phyloP scores from a whole-genome alignment of 495 filamentous ascomycete species.

The Hypoxylon perforatum region DNA sequence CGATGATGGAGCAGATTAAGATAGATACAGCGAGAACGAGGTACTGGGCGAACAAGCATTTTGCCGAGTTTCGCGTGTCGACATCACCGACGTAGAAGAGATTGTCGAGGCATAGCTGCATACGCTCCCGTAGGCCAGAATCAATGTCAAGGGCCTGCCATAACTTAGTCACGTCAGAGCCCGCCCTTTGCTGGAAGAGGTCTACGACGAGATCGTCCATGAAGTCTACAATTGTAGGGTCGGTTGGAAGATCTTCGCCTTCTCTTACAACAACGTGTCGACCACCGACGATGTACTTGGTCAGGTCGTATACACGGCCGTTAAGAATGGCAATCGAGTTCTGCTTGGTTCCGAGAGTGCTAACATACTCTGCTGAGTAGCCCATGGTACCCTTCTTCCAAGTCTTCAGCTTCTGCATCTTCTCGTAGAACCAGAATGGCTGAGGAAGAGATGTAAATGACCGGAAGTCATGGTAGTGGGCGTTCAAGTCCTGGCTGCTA shows the following conservation, averaged over 20 bases:
- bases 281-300: slow-evolving; percentile 82
- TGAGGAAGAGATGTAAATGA: slow-evolving; percentile 82
- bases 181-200: slow-evolving; percentile 80
- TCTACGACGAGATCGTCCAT: slow-evolving; percentile 80
- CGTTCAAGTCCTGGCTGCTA: slow-evolving; percentile 74
- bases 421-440: slow-evolving; percentile 90
- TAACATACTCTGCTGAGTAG: slow-evolving; percentile 82
- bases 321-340: slow-evolving; percentile 83
- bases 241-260: slow-evolving; percentile 59
- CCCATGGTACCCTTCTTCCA: slow-evolving; percentile 92
- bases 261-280: slow-evolving; percentile 67
- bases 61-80: slow-evolving; percentile 88
- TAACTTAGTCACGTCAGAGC: slow-evolving; percentile 83
- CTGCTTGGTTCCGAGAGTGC: slow-evolving; percentile 71
- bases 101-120: slow-evolving; percentile 91
- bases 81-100: slow-evolving; percentile 94
- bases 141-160: slow-evolving; percentile 77
- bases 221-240: slow-evolving; percentile 74
- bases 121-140: slow-evolving; percentile 64
- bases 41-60: slow-evolving; percentile 90
- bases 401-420: slow-evolving; percentile 77
- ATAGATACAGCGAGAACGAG: slow-evolving; percentile 91
- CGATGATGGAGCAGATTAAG: slow-evolving; percentile 81
- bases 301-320: slow-evolving; percentile 88
- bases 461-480: slow-evolving; percentile 93